These are phyloP conservation scores for Barnettozyma salicaria DNA, from an alignment of 805 yeast species.

Conservation along the genomic window DNA sequence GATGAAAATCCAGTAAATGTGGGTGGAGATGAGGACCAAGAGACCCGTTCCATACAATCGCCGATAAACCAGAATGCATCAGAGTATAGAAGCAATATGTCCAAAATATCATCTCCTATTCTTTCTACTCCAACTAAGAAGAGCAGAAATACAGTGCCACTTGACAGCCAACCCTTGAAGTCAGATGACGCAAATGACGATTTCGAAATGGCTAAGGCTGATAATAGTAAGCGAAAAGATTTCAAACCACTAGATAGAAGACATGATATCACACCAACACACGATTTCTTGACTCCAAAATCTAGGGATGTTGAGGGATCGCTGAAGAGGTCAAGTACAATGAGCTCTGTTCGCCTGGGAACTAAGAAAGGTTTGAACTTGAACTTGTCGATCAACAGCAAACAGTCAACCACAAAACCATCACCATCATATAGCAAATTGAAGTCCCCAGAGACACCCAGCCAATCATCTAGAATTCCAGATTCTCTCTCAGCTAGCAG, in stretches of 20 bases:
- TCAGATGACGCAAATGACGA: no score
- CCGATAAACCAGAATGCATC: constrained; percentile 3
- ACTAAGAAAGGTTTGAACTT: constrained; percentile 23
- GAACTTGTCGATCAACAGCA: constrained; percentile 16
- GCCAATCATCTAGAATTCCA: background rate
- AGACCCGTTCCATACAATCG: constrained; percentile 3
- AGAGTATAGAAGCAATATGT: background rate
- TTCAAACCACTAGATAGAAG: constrained; percentile 2
- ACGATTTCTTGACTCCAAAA: background rate
- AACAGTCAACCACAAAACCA: constrained; percentile 3
- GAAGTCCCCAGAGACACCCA: constrained; percentile 14
- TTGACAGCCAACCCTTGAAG: constrained; percentile 21
- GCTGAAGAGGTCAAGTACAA: constrained; percentile 23
- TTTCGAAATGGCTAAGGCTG: no score
- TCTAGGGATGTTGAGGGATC: background rate
- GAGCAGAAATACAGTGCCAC: constrained; percentile 19
- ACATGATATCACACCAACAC: constrained; percentile 1
- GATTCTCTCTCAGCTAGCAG: background rate
- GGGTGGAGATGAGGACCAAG: background rate
- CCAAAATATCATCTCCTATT: constrained; percentile 16
- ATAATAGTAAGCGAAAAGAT: no score
- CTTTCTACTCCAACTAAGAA: constrained; percentile 25
- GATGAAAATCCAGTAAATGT: constrained; percentile 4
- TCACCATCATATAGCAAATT: constrained; percentile 7
- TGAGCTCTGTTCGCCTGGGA: constrained; percentile 18